Conservation (phyloP, 1,284 basidiomycete species). For the Heterobasidion annosum region DNA sequence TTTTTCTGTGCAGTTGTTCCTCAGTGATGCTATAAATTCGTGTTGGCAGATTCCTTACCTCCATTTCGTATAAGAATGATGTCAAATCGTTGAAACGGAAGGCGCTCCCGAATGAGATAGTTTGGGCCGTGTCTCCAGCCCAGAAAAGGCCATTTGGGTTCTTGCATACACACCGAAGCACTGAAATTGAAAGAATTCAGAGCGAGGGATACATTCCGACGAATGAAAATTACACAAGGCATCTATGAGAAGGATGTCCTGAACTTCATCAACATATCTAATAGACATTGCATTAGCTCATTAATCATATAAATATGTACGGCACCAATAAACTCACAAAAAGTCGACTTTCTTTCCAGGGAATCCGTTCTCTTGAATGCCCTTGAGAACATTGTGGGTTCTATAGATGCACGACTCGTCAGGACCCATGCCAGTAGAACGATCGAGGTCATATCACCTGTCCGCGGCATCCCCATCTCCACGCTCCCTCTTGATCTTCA, state of each 20-base stretch:
- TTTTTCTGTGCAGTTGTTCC: constrained; percentile 1
- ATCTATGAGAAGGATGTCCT: constrained; percentile 66
- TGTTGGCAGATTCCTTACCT: constrained; percentile 29
- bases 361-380: constrained; percentile 19
- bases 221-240: constrained; percentile 34
- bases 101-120: constrained; percentile 62
- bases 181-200: constrained; percentile 22
- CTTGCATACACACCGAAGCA: constrained; percentile 48
- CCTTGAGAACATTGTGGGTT: constrained; percentile 40
- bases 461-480: constrained; percentile 57
- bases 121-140: constrained; percentile 76
- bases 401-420: constrained; percentile 15
- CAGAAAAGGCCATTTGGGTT: constrained; percentile 66
- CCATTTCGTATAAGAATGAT: constrained; percentile 49
- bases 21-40: not conserved
- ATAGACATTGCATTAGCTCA: not conserved
- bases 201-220: not conserved
- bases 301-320: not conserved
- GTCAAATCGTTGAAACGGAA: constrained; percentile 70
- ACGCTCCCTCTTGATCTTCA: constrained; percentile 32
- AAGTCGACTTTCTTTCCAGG: constrained; percentile 41
- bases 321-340: constrained; percentile 30
- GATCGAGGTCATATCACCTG: constrained; percentile 26
- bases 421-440: not conserved
- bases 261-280: constrained; percentile 70